Base-by-base conservation (phyloP, 148 eudicot genomes). In the Rhododendron vialii region DNA sequence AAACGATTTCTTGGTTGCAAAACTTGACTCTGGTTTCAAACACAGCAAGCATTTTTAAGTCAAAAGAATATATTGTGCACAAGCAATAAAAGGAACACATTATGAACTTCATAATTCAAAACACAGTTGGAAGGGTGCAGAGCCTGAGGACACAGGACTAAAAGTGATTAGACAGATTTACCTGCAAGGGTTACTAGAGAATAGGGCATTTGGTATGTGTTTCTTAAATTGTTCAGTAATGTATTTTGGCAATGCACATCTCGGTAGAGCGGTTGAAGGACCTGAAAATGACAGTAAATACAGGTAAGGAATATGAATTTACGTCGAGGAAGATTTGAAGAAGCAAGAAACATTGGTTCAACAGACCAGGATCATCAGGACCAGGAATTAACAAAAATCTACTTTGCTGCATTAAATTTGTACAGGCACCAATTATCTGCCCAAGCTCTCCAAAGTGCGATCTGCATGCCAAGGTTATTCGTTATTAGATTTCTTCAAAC, bases 161-260 rank as follows among this genome's bases (percentile, higher is more conserved):
- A 8, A 20, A 61, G 71, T n/a, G 10, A 67, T 26, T 12, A 81
- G 15, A 82, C 36, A 80, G 53, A 81, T 11, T 71, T 67, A 96
- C 99, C 98, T 94, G 98, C 99, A 96, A 85, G 99, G 99, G 81
- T 96, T 96, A 86, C 96, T 95, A 84, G 92, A 83, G 85, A 94
- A 96, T 55, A 95, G 71, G 41, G 98, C 94, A 90, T 94, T 92
- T 53, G 99, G 98, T 82, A 96, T 80, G 82, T 93, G 92, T 78
- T 92, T 90, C 86, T 92, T 92, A 87, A 95, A 89, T 86, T 95
- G 98, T 86, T 93, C 94, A 45, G 94, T 93, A 61, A 96, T 67
- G 89, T 95, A 96, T 79, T 92, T 92, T 67, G 99, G 99, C 89
- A 96, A 88, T 84, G 94, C 87, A 90, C 92, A 90, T 87, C 99